Evolutionary conservation across 2,329 filamentous ascomycete species (phyloP).

Genomic region (Trichoderma aggressivum): DNA sequence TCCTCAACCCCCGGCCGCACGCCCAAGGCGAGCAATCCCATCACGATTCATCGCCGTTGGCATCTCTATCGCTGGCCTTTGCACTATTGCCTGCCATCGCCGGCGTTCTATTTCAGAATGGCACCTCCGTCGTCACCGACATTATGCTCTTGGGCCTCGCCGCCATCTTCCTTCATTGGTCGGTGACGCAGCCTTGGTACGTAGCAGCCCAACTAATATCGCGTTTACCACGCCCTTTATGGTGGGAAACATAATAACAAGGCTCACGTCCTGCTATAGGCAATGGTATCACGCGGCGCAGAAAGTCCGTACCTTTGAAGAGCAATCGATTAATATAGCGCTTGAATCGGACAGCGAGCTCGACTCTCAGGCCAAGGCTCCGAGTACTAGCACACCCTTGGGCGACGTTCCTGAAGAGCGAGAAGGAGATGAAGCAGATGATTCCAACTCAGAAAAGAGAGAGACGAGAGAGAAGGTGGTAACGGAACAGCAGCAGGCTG

Average conservation of each 20-base stretch:
- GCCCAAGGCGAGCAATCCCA: conserved; percentile 35
- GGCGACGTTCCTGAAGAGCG: conserved; percentile 47
- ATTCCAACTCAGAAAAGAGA: conserved; percentile 13
- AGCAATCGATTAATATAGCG: conserved; percentile 39
- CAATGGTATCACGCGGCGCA: conserved; percentile 73
- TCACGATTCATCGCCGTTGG: conserved; percentile 64
- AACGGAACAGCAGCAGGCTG: conserved; percentile 34
- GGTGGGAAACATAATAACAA: neutral
- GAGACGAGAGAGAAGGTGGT: neutral
- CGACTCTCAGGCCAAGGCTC: conserved; percentile 26
- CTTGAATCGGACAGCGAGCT: conserved; percentile 46
- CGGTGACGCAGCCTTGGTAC: conserved; percentile 84
- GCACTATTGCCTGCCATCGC: conserved; percentile 83
- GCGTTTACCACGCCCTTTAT: neutral
- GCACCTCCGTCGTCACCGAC: conserved; percentile 79
- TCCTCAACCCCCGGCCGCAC: conserved; percentile 53
- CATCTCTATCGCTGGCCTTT: conserved; percentile 76
- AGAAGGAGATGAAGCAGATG: conserved; percentile 24
- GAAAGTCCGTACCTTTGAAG: conserved; percentile 53
- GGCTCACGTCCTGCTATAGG: conserved; percentile 40
- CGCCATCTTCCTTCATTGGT: conserved; percentile 88
- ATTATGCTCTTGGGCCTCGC: conserved; percentile 75
- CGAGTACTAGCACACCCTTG: conserved; percentile 28
- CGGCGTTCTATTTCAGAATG: conserved; percentile 80
- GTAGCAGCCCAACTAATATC: conserved; percentile 24